Evolutionary conservation across 1,139 yeast genomes (phyloP).

Genomic region (Yamadazyma buinensis): DNA sequence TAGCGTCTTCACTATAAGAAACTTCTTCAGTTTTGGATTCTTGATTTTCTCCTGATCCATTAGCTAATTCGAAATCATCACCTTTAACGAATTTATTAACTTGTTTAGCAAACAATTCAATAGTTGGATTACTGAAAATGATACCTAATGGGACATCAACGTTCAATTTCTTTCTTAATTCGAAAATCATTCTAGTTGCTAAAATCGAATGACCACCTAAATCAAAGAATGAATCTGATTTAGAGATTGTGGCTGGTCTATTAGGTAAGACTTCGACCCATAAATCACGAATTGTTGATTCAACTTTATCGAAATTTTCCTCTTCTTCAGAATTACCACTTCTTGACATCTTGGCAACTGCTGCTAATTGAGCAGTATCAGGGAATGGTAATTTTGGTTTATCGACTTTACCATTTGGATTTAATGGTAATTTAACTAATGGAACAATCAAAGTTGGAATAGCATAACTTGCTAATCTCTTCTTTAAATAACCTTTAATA

Average conservation of each 20-base stretch:
- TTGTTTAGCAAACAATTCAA: slow-evolving; percentile 71
- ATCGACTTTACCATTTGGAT: slow-evolving; percentile 98
- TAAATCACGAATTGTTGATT: slow-evolving; percentile 66
- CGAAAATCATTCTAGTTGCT: slow-evolving; percentile 96
- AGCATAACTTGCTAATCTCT: slow-evolving; percentile 88
- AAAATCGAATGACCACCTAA: slow-evolving; percentile 96
- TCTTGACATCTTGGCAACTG: slow-evolving; percentile 52
- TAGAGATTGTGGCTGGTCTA: slow-evolving; percentile 71
- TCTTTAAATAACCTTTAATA: slow-evolving; percentile 75
- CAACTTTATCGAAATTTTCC: slow-evolving; percentile 50
- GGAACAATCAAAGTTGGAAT: slow-evolving; percentile 92
- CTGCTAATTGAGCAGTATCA: slow-evolving; percentile 75
- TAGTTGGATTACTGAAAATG: slow-evolving; percentile 85
- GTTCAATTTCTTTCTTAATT: slow-evolving; percentile 70
- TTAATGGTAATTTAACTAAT: slow-evolving; percentile 77
- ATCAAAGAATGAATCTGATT: slow-evolving; percentile 90
- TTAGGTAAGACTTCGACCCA: slow-evolving; percentile 88
- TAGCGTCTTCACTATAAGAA: slow-evolving; percentile 77
- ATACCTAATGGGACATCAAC: slow-evolving; percentile 87
- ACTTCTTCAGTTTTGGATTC: slow-evolving; percentile 20
- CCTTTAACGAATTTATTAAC: slow-evolving; percentile 54
- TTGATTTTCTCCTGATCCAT: slow-evolving; percentile 19
- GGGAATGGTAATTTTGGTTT: slow-evolving; percentile 97
- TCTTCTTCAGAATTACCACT: slow-evolving; percentile 23
- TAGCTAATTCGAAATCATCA: slow-evolving; percentile 43